These are phyloP conservation scores for Aotearoamyces nothofagi DNA, from an alignment of 2,329 filamentous ascomycete genomes.

Conservation along the genomic window DNA sequence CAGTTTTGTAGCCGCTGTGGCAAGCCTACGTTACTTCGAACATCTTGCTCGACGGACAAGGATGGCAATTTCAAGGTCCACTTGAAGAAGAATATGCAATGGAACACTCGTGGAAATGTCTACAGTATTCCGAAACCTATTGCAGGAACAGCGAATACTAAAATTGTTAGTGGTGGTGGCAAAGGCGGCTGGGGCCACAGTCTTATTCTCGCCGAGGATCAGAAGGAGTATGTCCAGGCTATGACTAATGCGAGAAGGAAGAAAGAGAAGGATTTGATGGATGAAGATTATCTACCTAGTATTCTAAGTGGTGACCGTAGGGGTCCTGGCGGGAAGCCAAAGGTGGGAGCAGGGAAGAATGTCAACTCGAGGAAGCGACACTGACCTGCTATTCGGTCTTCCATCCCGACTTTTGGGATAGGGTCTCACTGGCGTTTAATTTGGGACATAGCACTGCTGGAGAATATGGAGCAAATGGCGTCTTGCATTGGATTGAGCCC, in stretches of 20 bases:
- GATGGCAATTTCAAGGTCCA: conserved; percentile 73
- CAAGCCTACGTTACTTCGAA: conserved; percentile 70
- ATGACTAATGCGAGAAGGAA: conserved; percentile 46
- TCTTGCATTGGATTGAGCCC: no score
- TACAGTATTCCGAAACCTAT: conserved; percentile 88
- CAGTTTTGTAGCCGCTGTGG: conserved; percentile 92
- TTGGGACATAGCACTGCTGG: no score
- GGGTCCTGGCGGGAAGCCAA: conserved; percentile 49
- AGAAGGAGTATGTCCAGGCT: conserved; percentile 74
- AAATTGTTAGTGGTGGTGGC: conserved; percentile 52
- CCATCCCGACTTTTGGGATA: no score
- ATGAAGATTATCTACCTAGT: conserved; percentile 78
- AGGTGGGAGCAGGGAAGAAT: conserved; percentile 72
- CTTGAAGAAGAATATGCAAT: conserved; percentile 89
- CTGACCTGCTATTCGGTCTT: no score
- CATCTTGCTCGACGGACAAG: conserved; percentile 70
- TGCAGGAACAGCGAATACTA: conserved; percentile 66
- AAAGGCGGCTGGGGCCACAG: conserved; percentile 76
- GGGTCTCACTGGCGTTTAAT: no score
- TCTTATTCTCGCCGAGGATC: conserved; percentile 81
- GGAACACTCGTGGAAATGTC: conserved; percentile 83
- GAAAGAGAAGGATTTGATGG: conserved; percentile 76
- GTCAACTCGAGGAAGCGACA: conserved; percentile 65
- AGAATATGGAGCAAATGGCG: no score
- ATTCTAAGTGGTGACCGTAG: conserved; percentile 70